Base-by-base conservation (phyloP, 139 green algal genomes). In the Limnomonas spitsbergensis region DNA sequence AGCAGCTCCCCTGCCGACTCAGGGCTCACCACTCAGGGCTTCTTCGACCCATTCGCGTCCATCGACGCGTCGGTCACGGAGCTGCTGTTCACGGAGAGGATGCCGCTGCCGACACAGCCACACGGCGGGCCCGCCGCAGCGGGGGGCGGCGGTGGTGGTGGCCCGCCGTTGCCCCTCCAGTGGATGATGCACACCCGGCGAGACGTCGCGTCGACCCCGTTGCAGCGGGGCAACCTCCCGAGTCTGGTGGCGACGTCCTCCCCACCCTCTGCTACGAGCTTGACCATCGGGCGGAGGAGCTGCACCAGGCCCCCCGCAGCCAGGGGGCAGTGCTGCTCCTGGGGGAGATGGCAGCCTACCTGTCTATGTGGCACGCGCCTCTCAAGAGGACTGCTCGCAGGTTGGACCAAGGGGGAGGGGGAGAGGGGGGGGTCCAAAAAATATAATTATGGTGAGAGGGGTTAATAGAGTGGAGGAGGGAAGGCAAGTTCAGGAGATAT, bases 301-400 rank as follows among this genome's bases (percentile, higher is more conserved):
- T 91, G 39, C 36, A 80, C 0, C 1, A 82, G 0, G 75, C 40
- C 40, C 81, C 71, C 1, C 38, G 81, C 0, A 78, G 85, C 29
- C 81, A 87, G 38, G 69, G 74, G 0, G 66, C 80, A 4, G 76
- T 88, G 69, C 54, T 86, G 69, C 68, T 88, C 32, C 80, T 90
- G 42, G 85, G 85, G 2, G 77, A 85, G 68, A 29, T 87, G 4
- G 81, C 81, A 4, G 73, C 81, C 2, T 90, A 84, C 81, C 81
- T 90, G 24, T 71, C 83, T 0, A 71, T 86, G 24, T 79, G 74
- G 74, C 35, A 79, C 53, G 20, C 53, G 29, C 35, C 52, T 27
- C 6, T 27, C 34, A 3, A 3, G 2, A 14, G n/a, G n/a, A n/a
- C n/a, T n/a, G n/a, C n/a, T n/a, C n/a, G n/a, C n/a, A n/a, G n/a